Evolutionary conservation across 306 rosid genomes (phyloP).

Genomic region (Astragalus membranaceus): DNA sequence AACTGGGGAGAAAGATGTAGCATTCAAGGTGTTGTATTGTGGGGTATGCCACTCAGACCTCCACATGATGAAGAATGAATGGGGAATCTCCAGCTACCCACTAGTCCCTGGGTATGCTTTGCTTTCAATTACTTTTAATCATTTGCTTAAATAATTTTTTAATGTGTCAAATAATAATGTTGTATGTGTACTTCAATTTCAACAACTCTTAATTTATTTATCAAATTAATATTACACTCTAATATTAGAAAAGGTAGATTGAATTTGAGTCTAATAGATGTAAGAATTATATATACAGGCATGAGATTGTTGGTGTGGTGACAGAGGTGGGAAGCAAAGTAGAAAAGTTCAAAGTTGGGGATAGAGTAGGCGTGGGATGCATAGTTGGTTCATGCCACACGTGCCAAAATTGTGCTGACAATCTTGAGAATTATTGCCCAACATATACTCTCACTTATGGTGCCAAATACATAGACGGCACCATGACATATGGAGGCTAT

Average conservation of each 20-base stretch:
- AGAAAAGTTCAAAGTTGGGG: conserved; percentile 41
- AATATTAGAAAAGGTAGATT: neutral
- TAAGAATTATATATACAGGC: conserved; percentile 14
- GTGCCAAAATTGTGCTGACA: conserved; percentile 28
- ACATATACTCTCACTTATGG: conserved; percentile 1
- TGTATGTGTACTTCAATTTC: neutral
- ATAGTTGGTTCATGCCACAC: conserved; percentile 42
- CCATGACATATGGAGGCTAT: conserved; percentile 43
- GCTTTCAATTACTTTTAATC: neutral
- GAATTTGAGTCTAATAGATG: neutral
- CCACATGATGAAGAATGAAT: conserved; percentile 36
- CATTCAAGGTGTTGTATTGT: conserved; percentile 40
- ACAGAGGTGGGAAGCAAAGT: conserved; percentile 54
- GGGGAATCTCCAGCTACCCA: conserved; percentile 32
- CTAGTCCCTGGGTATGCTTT: conserved; percentile 39
- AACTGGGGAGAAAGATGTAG: conserved; percentile 35
- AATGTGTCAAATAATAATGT: neutral
- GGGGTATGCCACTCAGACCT: conserved; percentile 57
- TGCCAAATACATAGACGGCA: conserved; percentile 29
- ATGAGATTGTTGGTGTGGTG: conserved; percentile 49
- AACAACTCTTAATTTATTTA: no score
- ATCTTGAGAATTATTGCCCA: conserved; percentile 49
- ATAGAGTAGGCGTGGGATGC: conserved; percentile 50
- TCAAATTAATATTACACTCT: neutral
- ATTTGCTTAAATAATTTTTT: neutral